Base-by-base conservation (phyloP, 1,284 basidiomycete species). In the Marasmius fiardii region DNA sequence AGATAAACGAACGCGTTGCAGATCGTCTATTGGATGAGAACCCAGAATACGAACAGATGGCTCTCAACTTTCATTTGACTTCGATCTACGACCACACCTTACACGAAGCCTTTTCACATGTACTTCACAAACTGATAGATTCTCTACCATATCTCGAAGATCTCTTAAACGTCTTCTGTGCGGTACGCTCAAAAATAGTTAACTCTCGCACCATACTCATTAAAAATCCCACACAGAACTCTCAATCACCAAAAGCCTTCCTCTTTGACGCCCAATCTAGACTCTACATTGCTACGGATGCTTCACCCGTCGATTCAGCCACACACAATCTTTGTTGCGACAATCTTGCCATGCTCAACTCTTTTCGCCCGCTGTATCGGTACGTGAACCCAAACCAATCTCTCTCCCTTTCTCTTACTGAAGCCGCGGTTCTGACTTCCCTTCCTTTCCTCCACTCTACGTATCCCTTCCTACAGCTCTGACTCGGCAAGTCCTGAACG, bases 271-370 rank as follows among this genome's bases (percentile, higher is more conserved):
- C 86, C 3, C 81, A 81, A 4, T 93, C 93, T 18, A 81, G 93
- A 52, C 78, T 98, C 33, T 96, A 95, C 64, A 81, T 98, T 20
- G 94, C 60, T 7, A 59, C 95, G 5, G 96, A 99, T 67, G 87
- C 90, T 18, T 93, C 92, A 0, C 93, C 96, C 0, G 92, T 97
- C 26, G 95, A 98, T 68, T 82, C 88, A 53, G 86, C 88, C 1
- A 94, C 92, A 1, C 90, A 94, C 63, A 91, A 90, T 60, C 78
- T 95, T 20, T 95, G 93, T 64, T 93, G 88, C 63, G 95, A 98
- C 64, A 98, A 96, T 65, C 79, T 98, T 18, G 84, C 88, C 52
- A 93, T 94, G 76, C 81, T 98, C 52, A 88, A 88, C 60, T 85
- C 90, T 5, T 95, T 98, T 63, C 86, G 89, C 26, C 82, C 86